Evolutionary conservation across 2,329 filamentous ascomycete genomes (phyloP).

Genomic region (Fusarium sp.): DNA sequence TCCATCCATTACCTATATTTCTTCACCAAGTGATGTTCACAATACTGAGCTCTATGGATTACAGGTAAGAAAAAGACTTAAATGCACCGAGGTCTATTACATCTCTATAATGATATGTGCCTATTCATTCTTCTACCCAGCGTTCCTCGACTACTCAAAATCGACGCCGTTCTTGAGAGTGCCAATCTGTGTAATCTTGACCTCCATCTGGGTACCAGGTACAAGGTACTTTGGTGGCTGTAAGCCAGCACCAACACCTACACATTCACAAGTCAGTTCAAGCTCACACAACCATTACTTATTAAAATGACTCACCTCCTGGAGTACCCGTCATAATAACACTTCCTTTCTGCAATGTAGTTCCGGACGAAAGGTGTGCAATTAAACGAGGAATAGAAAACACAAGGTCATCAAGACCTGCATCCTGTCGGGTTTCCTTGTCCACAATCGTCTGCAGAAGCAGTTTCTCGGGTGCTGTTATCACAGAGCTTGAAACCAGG

Average conservation of each 20-base stretch:
- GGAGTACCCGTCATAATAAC: slow-evolving; percentile 61
- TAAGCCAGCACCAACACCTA: slow-evolving; percentile 58
- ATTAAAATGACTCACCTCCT: neutral
- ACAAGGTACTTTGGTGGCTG: slow-evolving; percentile 51
- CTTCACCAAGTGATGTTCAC: too few species aligned
- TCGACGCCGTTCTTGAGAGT: slow-evolving; percentile 36
- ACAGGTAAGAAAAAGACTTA: accelerated
- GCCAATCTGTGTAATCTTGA: slow-evolving; percentile 53
- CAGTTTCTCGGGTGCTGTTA: slow-evolving; percentile 56
- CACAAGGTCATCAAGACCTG: slow-evolving; percentile 53
- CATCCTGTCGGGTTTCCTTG: slow-evolving; percentile 58
- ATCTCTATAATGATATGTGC: neutral
- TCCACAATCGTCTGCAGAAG: slow-evolving; percentile 59
- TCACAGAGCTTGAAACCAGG: slow-evolving; percentile 54
- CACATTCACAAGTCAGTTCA: neutral
- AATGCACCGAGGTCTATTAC: accelerated
- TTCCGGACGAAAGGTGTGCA: slow-evolving; percentile 53
- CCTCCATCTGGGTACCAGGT: slow-evolving; percentile 54
- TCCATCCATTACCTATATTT: neutral
- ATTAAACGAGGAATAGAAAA: slow-evolving; percentile 55
- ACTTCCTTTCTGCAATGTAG: slow-evolving; percentile 55
- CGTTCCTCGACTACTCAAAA: neutral
- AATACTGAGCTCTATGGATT: accelerated
- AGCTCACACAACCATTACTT: accelerated
- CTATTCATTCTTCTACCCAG: accelerated